Evolutionary conservation across 768 basidiomycete species (phyloP).

Genomic region (Pulveroboletus sp.): DNA sequence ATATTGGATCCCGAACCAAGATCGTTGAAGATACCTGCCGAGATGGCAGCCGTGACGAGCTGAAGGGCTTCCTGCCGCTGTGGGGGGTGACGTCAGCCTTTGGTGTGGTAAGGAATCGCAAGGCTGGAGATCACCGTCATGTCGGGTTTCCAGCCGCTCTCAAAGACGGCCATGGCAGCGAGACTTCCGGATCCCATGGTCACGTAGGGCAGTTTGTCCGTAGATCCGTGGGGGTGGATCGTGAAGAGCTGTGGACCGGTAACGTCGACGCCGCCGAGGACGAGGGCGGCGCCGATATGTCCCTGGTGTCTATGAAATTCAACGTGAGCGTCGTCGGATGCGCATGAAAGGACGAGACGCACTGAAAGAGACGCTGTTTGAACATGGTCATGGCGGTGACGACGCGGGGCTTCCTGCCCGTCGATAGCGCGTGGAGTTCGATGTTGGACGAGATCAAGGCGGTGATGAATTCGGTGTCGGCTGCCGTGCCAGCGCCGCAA

Average conservation of each 20-base stretch:
- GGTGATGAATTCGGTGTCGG: constrained; percentile 94
- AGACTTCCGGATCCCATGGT: constrained; percentile 97
- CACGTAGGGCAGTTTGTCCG: constrained; percentile 97
- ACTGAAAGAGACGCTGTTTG: constrained; percentile 93
- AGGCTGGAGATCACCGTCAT: constrained; percentile 57
- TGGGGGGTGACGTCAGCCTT: constrained; percentile 6
- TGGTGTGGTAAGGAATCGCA: background rate
- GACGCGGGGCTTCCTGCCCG: constrained; percentile 87
- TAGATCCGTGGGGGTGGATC: constrained; percentile 93
- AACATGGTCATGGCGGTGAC: constrained; percentile 99
- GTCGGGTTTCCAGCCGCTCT: constrained; percentile 75
- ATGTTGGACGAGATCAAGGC: constrained; percentile 95
- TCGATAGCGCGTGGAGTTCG: constrained; percentile 86
- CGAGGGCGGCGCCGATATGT: constrained; percentile 90
- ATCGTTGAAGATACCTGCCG: constrained; percentile 98
- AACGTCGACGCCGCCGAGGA: constrained; percentile 93
- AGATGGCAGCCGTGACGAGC: constrained; percentile 82
- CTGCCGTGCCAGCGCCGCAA: constrained; percentile 99
- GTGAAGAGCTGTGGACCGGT: constrained; percentile 96
- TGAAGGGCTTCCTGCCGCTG: constrained; percentile 79
- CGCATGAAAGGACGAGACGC: constrained; percentile 16
- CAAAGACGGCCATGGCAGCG: constrained; percentile 98
- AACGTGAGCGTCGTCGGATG: background rate
- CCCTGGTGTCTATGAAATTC: constrained; percentile 72
- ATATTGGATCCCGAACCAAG: constrained; percentile 98